Percentiles rank a stretch among this genome's conserved stretches.
Evolutionary conservation across 305 asterid species (phyloP).

Genomic region (Nicotiana rustica): DNA sequence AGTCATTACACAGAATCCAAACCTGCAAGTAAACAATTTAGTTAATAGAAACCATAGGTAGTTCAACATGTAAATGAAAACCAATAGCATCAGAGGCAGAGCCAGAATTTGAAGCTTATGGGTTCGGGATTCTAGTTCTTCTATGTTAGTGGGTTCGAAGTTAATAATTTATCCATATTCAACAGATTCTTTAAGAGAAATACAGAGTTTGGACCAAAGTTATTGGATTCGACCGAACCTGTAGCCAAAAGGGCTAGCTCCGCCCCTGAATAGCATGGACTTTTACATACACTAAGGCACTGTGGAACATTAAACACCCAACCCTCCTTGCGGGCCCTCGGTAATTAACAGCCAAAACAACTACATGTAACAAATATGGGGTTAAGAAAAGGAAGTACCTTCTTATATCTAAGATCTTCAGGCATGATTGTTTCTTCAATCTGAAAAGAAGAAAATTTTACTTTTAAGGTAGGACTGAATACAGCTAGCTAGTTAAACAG

Average conservation of each 20-base stretch:
- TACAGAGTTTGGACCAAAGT: too few relatives aligned
- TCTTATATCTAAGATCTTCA: conserved; percentile 82
- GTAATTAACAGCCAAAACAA: not conserved
- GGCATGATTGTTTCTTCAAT: conserved; percentile 90
- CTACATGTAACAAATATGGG: not conserved
- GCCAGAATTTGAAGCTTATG: too few relatives aligned
- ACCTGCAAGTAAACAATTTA: conserved; percentile 52
- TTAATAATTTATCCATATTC: too few relatives aligned
- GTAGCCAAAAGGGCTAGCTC: too few relatives aligned
- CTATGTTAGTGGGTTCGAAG: too few relatives aligned
- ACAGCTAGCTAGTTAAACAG: not conserved
- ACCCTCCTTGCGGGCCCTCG: not conserved
- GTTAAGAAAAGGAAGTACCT: conserved; percentile 54
- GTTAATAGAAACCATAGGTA: not conserved
- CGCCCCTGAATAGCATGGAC: not conserved
- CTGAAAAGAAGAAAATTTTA: conserved; percentile 42
- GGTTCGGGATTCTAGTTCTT: too few relatives aligned
- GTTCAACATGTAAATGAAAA: not conserved
- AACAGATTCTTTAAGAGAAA: too few relatives aligned
- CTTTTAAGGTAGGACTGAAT: not conserved
- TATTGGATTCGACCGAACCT: not conserved
- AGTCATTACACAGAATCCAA: conserved; percentile 96
- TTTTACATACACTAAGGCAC: not conserved
- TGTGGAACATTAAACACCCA: not conserved
- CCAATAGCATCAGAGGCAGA: not conserved